phyloP scores from a whole-genome alignment of 2,329 filamentous ascomycete species.

The Colletotrichum gloeosporioides region DNA sequence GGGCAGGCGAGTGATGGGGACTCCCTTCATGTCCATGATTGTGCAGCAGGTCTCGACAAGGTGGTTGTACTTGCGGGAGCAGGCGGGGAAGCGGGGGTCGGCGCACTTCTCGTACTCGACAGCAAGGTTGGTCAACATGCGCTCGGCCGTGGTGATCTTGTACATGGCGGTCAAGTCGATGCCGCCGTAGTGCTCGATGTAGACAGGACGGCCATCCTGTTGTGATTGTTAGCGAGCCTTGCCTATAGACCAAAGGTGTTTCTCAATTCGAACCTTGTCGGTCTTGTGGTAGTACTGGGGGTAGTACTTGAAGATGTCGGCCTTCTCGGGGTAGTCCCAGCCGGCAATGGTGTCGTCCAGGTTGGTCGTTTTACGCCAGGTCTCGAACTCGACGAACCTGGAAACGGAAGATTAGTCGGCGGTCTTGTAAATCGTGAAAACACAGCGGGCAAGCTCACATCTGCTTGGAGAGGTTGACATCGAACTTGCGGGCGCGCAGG shows the following conservation, averaged over 20 bases:
- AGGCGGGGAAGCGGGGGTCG: constrained; percentile 92
- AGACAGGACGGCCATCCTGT: constrained; percentile 93
- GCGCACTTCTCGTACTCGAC: constrained; percentile 97
- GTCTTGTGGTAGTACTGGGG: constrained; percentile 99
- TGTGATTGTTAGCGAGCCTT: background rate
- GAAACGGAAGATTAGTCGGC: background rate
- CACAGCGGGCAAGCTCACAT: constrained; percentile 65
- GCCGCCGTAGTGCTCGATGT: constrained; percentile 95
- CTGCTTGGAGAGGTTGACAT: constrained; percentile 80
- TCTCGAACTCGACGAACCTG: constrained; percentile 91
- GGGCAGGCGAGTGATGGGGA: constrained; percentile 80
- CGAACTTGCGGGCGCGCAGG: constrained; percentile 93
- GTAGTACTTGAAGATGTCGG: constrained; percentile 87
- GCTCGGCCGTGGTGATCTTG: constrained; percentile 89
- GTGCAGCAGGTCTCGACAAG: constrained; percentile 98
- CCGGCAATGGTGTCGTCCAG: constrained; percentile 81
- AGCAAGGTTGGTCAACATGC: constrained; percentile 96
- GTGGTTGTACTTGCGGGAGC: constrained; percentile 87
- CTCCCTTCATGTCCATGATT: constrained; percentile 97
- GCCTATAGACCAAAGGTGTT: background rate
- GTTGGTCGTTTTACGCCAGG: constrained; percentile 87
- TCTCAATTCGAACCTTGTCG: constrained; percentile 64
- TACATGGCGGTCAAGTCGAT: constrained; percentile 90
- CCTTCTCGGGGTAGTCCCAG: constrained; percentile 89
- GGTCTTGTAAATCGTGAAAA: background rate